Evolutionary conservation across 169 alveolate species (phyloP), one percentile per base, ranked within the genome.

Genomic region (Eimeria tenella): DNA sequence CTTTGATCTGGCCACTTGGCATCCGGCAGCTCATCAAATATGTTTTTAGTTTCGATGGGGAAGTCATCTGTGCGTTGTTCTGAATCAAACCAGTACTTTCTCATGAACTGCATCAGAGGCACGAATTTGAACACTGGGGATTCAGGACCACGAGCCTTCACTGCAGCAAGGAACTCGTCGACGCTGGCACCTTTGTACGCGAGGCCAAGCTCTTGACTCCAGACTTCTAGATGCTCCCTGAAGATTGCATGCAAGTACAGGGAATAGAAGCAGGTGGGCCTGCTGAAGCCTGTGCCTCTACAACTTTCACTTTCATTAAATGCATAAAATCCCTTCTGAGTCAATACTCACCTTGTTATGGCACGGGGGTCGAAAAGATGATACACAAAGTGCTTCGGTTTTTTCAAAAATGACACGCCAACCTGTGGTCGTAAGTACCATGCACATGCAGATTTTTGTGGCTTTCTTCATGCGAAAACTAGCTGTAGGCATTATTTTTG

Each of bases 91-190:
- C 97, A 96, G 82, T 84, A 96, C 42, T 95, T 89, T 17, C 96
- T 84, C 97, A 97, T 95, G 83, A 93, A 91, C 68, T 94, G 96
- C 96, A 96, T 96, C 52, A 96, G 94, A 4, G 97, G 97, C 79
- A 96, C 97, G 79, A 96, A 96, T 56, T 95, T 94, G 93, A 95
- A 95, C 9, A 96, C 96, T 6, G 97, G 97, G n/a, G 96, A 94
- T 75, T 93, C 95, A 50, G 97, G 96, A 4, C 97, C 97, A 52
- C 97, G 89, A 19, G 89, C 86, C 63, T 96, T 96, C 60, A 96
- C 93, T 21, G 96, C 97, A 53, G 84, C 93, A 56, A 96, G 87
- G 89, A 96, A 96, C 49, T 77, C 96, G 83, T 96, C 97, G 83
- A 96, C 83, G 53, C 53, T 53, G 52, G 94, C 97, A 4, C 97